A percentile compares a stretch with the other conserved stretches of the same genome.
Conservation (phyloP, 23 red algal species). For the Gracilariopsis chorda region DNA sequence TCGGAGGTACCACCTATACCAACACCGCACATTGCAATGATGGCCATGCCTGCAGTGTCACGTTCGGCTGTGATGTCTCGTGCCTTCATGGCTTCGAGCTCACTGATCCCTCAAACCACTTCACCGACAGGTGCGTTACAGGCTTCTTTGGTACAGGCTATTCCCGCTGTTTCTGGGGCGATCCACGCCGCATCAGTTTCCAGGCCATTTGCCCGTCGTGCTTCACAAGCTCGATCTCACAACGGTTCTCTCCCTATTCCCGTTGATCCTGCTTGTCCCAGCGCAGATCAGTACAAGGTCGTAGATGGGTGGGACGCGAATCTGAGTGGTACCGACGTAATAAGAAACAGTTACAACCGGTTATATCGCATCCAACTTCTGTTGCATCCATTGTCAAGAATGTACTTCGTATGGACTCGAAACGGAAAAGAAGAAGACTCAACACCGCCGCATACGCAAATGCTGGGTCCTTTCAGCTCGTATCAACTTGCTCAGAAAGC, state of each 20-base stretch:
- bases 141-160: background rate
- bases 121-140: background rate
- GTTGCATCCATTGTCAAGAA: no score
- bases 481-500: background rate
- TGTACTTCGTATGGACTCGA: slow-evolving; percentile 29
- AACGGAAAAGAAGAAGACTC: slow-evolving; percentile 38
- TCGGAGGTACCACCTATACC: background rate
- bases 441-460: background rate
- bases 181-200: background rate
- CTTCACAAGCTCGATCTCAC: background rate
- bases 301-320: slow-evolving; percentile 33
- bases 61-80: background rate
- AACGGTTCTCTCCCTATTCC: background rate
- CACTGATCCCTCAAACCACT: background rate
- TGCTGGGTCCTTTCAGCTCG: background rate
- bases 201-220: background rate
- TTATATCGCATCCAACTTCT: slow-evolving; percentile 50
- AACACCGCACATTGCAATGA: background rate
- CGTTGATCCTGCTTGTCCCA: background rate
- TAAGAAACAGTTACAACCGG: slow-evolving; percentile 33
- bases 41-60: background rate
- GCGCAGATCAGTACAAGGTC: background rate
- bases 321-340: slow-evolving; percentile 40
- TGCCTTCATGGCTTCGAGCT: background rate
- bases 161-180: background rate